Base-by-base conservation (phyloP, 768 basidiomycete species). In the Auriscalpium vulgare region DNA sequence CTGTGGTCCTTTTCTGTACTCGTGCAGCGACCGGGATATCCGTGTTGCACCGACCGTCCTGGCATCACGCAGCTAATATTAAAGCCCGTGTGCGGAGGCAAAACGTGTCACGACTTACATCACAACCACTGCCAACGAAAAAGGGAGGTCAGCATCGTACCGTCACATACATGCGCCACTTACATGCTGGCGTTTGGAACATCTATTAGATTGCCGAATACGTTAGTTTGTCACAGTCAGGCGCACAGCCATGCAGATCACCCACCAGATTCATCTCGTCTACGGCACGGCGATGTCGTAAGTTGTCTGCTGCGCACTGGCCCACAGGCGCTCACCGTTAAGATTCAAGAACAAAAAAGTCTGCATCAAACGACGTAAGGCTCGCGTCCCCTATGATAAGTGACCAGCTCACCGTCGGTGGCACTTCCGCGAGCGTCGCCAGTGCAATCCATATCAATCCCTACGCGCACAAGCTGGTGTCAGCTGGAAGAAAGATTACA, bases 1-100 rank as follows among this genome's bases (percentile, higher is more conserved):
- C 7, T 29, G 29, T 29, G 29, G 2, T 29, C 29, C 10, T 45
- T 10, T 16, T 11, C 47, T 21, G 35, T 38, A 55, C 8, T 36
- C 8, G 16, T 21, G 13, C 14, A 55, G 40, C 10, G 47, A 48
- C n/a, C 47, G 47, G 37, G 40, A 55, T 19, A 55, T 47, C 21
- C 54, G 54, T 4, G 54, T 55, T n/a, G 54, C 10, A 23, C 54
- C 36, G 21, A 55, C 49, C 14, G 48, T 50, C 48, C 54, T 55
- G 48, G 3, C 46, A 54, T 43, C 47, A 21, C 21, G 21, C 21
- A 21, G 21, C 21, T 1, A 3, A 36, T n/a, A 53, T 29, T 14
- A 48, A 48, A 16, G n/a, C 13, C 13, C 13, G 6, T 6, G 23
- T 13, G n/a, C 17, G 23, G 47, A 48, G 47, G 23, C 14, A 44